These are phyloP conservation scores for Solanum hybrid DNA, from an alignment of 305 asterid species.

Conservation along the genomic window DNA sequence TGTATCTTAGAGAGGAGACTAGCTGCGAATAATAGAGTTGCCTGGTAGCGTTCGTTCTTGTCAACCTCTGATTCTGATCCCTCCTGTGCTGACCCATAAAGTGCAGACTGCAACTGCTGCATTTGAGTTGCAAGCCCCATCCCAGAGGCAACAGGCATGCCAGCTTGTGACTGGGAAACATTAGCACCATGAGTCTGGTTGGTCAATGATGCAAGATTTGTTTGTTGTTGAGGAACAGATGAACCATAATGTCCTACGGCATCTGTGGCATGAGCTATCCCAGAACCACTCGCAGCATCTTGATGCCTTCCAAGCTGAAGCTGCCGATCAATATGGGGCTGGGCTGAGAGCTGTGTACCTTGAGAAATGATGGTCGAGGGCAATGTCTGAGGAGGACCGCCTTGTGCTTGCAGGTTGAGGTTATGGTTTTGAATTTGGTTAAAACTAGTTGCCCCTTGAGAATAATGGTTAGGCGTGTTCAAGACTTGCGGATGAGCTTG, in stretches of 20 bases:
- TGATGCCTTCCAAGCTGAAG: slow-evolving; percentile 48
- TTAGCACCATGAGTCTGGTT: slow-evolving; percentile 42
- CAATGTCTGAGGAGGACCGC: slow-evolving; percentile 27
- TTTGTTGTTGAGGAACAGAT: slow-evolving; percentile 38
- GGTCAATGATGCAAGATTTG: slow-evolving; percentile 36
- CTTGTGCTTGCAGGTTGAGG: slow-evolving; percentile 30
- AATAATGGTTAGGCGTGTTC: slow-evolving; percentile 25
- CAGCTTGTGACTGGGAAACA: slow-evolving; percentile 37
- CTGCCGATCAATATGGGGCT: slow-evolving; percentile 41
- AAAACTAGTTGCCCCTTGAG: slow-evolving; percentile 33
- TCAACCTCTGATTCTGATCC: slow-evolving; percentile 71
- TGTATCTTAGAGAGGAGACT: slow-evolving; percentile 75
- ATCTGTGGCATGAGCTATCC: slow-evolving; percentile 41
- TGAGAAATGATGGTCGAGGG: slow-evolving; percentile 37
- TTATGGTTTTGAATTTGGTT: slow-evolving; percentile 38
- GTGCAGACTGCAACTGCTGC: slow-evolving; percentile 48
- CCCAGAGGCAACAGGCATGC: slow-evolving; percentile 38
- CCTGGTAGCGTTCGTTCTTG: slow-evolving; percentile 80
- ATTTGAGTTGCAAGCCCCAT: slow-evolving; percentile 31
- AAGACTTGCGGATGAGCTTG: slow-evolving; percentile 39
- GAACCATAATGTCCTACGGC: slow-evolving; percentile 40
- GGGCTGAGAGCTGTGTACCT: slow-evolving; percentile 31
- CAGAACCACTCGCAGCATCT: slow-evolving; percentile 27
- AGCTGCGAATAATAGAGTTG: slow-evolving; percentile 83
- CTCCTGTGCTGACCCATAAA: slow-evolving; percentile 47